phyloP scores from a whole-genome alignment of 345 rosid species.

The Populus pruinosa region DNA sequence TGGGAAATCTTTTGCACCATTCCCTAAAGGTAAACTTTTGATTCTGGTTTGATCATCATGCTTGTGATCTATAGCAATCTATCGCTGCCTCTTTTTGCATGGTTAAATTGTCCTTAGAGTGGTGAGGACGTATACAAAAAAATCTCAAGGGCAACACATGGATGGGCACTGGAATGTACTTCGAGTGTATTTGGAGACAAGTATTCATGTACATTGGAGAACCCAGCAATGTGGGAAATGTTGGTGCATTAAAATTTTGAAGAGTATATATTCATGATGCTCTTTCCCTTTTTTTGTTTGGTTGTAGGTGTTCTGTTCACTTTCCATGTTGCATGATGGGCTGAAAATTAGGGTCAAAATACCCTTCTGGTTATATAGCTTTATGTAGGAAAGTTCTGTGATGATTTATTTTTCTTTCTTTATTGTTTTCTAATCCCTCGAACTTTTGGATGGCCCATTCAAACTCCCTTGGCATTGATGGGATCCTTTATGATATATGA shows the following conservation, averaged over 20 bases:
- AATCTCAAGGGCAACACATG: neutral
- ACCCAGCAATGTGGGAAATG: neutral
- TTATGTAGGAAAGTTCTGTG: neutral
- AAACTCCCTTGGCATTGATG: neutral
- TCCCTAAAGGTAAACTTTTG: conserved; percentile 68
- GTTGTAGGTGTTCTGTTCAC: neutral
- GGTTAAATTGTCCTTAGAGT: neutral
- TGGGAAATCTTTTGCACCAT: conserved; percentile 91
- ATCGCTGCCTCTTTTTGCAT: neutral
- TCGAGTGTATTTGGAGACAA: neutral
- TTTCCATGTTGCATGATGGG: neutral
- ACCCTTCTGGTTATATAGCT: neutral
- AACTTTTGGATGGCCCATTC: neutral
- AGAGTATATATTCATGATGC: neutral
- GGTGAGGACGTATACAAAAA: neutral
- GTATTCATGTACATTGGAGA: neutral
- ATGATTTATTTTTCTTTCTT: neutral
- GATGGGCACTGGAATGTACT: neutral
- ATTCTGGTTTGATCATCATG: neutral
- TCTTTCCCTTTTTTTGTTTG: too few species aligned
- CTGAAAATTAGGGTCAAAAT: neutral
- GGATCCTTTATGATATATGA: neutral
- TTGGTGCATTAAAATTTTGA: neutral
- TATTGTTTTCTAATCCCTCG: neutral
- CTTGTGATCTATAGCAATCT: neutral